phyloP scores from a whole-genome alignment of 2,329 filamentous ascomycete genomes.

The Apiospora pterosperma region DNA sequence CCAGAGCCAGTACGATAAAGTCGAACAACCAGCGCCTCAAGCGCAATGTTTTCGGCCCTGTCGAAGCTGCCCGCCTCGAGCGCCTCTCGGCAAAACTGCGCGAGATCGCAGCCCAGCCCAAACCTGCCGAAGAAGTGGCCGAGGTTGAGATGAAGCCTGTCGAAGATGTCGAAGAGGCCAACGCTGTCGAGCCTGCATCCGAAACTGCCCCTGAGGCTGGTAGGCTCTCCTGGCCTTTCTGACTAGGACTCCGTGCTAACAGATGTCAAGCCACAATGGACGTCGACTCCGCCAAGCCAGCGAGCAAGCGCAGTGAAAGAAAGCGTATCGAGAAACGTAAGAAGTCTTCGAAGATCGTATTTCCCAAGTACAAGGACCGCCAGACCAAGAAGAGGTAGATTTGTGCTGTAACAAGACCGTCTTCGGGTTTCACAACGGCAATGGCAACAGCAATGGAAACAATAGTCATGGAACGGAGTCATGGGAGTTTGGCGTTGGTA shows the following conservation, averaged over 20 bases:
- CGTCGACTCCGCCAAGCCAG: slow-evolving; percentile 45
- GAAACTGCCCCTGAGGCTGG: slow-evolving; percentile 28
- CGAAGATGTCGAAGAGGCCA: slow-evolving; percentile 25
- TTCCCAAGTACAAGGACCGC: slow-evolving; percentile 54
- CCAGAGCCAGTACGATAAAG: slow-evolving; percentile 76
- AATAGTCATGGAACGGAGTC: slow-evolving; percentile 4
- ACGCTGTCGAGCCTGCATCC: slow-evolving; percentile 23
- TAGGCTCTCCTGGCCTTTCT: slow-evolving; percentile 15
- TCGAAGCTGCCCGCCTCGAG: slow-evolving; percentile 73
- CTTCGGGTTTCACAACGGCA: slow-evolving; percentile 3
- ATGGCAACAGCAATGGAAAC: background rate
- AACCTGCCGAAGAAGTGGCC: slow-evolving; percentile 49
- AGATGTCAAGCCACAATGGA: slow-evolving; percentile 48
- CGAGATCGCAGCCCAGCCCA: slow-evolving; percentile 74
- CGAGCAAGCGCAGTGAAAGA: slow-evolving; percentile 36
- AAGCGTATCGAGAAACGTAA: slow-evolving; percentile 56
- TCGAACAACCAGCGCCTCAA: slow-evolving; percentile 80
- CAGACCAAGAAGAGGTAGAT: slow-evolving; percentile 38
- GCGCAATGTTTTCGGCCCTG: slow-evolving; percentile 77
- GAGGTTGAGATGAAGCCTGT: slow-evolving; percentile 48
- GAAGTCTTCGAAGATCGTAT: slow-evolving; percentile 56
- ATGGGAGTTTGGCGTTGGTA: slow-evolving; percentile 5
- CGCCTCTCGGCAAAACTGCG: slow-evolving; percentile 83
- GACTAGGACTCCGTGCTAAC: slow-evolving; percentile 10
- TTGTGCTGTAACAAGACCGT: slow-evolving; percentile 21